phyloP scores from a whole-genome alignment of 768 basidiomycete species.

The Neoboletus subvelutipes region DNA sequence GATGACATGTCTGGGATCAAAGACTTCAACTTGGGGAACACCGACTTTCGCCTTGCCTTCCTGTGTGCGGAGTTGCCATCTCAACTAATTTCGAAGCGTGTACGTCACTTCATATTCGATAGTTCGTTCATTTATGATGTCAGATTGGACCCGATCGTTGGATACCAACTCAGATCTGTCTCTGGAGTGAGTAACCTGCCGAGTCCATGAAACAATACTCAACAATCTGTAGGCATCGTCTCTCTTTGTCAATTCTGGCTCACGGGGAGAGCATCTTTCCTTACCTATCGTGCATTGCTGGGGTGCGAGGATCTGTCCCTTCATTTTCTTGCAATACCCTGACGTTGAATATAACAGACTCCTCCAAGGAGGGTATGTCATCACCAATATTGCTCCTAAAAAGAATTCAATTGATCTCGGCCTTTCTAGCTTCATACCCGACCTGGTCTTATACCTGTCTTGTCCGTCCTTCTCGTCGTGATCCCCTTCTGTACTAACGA shows the following conservation, averaged over 20 bases:
- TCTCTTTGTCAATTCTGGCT: constrained; percentile 56
- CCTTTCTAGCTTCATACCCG: constrained; percentile 50
- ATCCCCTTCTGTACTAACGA: background rate
- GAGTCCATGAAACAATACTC: background rate
- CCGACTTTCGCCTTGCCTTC: constrained; percentile 50
- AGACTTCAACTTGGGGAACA: constrained; percentile 61
- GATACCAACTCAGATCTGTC: constrained; percentile 59
- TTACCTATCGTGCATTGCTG: constrained; percentile 47
- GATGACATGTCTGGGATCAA: background rate
- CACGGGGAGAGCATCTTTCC: constrained; percentile 48
- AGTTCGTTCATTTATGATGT: background rate
- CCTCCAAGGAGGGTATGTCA: constrained; percentile 46
- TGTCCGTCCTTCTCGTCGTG: constrained; percentile 37
- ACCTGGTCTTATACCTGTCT: constrained; percentile 59
- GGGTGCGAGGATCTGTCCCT: constrained; percentile 30
- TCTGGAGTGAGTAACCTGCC: constrained; percentile 39
- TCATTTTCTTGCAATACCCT: background rate
- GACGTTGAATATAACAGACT: constrained; percentile 22
- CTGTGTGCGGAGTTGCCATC: constrained; percentile 60
- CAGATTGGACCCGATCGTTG: constrained; percentile 62
- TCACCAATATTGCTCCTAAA: background rate
- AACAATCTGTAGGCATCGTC: constrained; percentile 34
- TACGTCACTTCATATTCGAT: constrained; percentile 23
- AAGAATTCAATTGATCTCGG: background rate
- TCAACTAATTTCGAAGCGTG: constrained; percentile 59